Evolutionary conservation across 371 early-diverging fungal species (phyloP), one percentile per base, ranked within the genome.

Genomic region (Basidiobolus meristosporus): DNA sequence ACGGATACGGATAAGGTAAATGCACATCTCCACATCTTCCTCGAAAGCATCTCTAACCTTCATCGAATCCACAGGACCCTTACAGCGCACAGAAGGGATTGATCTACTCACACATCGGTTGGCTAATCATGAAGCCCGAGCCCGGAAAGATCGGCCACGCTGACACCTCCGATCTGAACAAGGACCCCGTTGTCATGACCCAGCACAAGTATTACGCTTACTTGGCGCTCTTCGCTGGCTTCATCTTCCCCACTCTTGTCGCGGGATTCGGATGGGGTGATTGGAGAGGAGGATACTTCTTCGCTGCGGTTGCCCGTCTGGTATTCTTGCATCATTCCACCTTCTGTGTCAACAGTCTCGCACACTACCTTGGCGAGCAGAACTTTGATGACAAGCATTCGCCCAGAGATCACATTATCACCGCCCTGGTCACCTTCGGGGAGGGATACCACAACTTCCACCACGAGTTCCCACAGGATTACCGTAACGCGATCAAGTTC

Each of bases 391-490:
- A 32, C 29, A 26, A 40, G 22, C 9, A 33, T 16, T 31, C 45
- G 2, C 35, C 45, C 2, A 30, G 45, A 11, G 45, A 40, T n/a
- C 33, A 40, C 29, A 17, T 40, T 18, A 32, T 45, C 9, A 39
- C 40, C 56, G 42, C 66, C 74, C 7, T 82, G 18, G 71, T 77
- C 39, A 84, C 84, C 2, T 47, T 80, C 50, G 84, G 84, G 37
- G 82, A 86, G 55, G 82, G 82, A 7, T 82, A 81, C 53, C 86
- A 82, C 68, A 81, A 83, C 60, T 81, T 81, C 65, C 51, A 67
- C 1, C 29, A 36, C 63, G 83, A 90, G 60, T 93, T 90, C 68
- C 95, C 95, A 42, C 70, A 77, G 45, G 95, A 93, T 63, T 93
- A 87, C 63, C 79, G 95, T 45, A 93, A 93, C 50, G 92, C 88